Evolutionary conservation across 768 basidiomycete genomes (phyloP), one percentile per base, ranked within the genome.

Genomic region (Mycena capillaripes): DNA sequence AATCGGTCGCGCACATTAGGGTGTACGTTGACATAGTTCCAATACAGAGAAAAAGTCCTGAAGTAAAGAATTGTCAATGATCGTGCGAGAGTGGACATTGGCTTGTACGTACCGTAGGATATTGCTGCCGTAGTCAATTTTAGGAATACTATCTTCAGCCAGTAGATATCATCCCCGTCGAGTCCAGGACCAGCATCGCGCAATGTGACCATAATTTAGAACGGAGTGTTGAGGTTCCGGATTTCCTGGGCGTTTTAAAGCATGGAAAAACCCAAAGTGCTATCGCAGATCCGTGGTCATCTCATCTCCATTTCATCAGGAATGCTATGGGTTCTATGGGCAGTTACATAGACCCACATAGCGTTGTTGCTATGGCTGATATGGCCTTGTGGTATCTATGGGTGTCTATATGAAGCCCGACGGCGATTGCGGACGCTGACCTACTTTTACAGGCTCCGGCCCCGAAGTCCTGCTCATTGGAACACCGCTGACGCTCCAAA

Each of bases 181-280:
- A 74, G 69, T n/a, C 73, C 73, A n/a, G 73, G 73, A 19, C 73
- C 73, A 53, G 44, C 38, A 48, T 74, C 73, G 65, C 73, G 73
- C 19, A 34, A 34, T 5, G 44, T 9, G 30, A 50, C 55, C 69
- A 70, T 74, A 19, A 30, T 34, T 36, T 19, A 42, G 23, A 32
- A 6, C 21, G 53, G 23, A 7, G 32, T 44, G 27, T n/a, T n/a
- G n/a, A n/a, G n/a, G n/a, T n/a, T n/a, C n/a, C n/a, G n/a, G n/a
- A n/a, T n/a, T n/a, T n/a, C n/a, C n/a, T n/a, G 29, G 3, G 40
- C 50, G 38, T 21, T 3, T 11, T 12, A 40, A 10, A 30, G 29
- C 9, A 19, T 14, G 32, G 23, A 36, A 21, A 61, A 61, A 42
- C n/a, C n/a, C 11, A 7, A 38, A 40, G 6, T 1, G 30, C 25